Evolutionary conservation across 75 land plant genomes (phyloP).

Genomic region (Pinus albicaulis): DNA sequence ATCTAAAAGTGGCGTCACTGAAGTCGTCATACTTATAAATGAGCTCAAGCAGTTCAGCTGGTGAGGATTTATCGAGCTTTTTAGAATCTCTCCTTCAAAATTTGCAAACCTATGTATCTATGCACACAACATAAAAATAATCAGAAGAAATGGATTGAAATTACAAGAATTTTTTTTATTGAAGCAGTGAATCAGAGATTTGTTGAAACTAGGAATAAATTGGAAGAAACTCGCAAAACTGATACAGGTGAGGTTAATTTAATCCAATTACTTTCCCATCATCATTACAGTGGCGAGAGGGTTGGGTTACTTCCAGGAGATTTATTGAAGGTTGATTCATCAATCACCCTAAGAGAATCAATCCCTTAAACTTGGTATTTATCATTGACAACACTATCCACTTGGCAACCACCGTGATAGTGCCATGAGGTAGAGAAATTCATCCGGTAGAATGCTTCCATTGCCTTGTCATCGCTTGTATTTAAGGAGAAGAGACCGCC

Average conservation of each 20-base stretch:
- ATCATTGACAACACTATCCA: conserved; percentile 17
- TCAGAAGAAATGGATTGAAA: too few relatives aligned
- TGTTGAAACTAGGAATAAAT: too few relatives aligned
- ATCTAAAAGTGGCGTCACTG: too few relatives aligned
- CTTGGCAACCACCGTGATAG: conserved; percentile 28
- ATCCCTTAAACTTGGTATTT: conserved; percentile 12
- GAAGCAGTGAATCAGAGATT: too few relatives aligned
- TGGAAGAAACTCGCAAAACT: not conserved
- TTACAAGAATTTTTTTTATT: too few relatives aligned
- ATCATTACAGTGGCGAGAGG: conserved; percentile 37
- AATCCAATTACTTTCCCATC: conserved; percentile 17
- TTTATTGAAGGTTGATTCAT: conserved; percentile 22
- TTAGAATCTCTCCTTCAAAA: not conserved
- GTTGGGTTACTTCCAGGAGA: conserved; percentile 35
- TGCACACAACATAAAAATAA: not conserved
- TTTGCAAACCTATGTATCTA: conserved; percentile 46
- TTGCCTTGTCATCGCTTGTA: not conserved
- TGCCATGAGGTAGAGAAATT: conserved; percentile 28
- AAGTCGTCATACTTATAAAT: too few relatives aligned
- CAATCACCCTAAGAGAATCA: conserved; percentile 20
- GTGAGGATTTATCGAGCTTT: not conserved
- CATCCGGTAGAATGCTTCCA: conserved; percentile 8
- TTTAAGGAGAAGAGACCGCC: not conserved
- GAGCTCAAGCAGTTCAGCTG: too few relatives aligned
- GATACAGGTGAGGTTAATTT: too few relatives aligned